A percentile compares a stretch with the other conserved stretches of the same genome.
Conservation (phyloP, 1,284 basidiomycete species). For the Pseudozyma tsukubaensis region DNA sequence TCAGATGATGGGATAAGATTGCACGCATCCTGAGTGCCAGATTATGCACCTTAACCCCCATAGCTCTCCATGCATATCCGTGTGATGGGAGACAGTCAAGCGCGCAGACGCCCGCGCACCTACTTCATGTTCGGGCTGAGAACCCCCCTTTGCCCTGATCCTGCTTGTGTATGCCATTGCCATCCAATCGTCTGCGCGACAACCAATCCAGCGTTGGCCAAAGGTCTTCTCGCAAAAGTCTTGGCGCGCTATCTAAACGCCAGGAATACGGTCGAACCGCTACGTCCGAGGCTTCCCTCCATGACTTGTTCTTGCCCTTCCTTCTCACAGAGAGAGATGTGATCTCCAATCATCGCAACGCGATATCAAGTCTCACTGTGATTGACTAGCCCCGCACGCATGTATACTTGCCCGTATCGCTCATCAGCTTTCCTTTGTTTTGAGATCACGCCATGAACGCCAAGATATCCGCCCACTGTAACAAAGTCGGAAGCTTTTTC, state of each 20-base stretch:
- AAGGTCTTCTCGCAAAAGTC: constrained; percentile 13
- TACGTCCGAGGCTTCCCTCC: constrained; percentile 8
- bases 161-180: neutral
- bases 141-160: neutral
- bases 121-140: too few relatives aligned
- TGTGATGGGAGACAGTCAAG: too few relatives aligned
- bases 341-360: constrained; percentile 13
- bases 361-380: constrained; percentile 1
- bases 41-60: too few relatives aligned
- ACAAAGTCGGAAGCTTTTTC: too few relatives aligned
- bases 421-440: constrained; percentile 4
- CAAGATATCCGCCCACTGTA: constrained; percentile 1
- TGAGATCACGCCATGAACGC: constrained; percentile 9
- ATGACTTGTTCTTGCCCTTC: neutral
- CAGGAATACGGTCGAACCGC: constrained; percentile 1
- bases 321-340: neutral
- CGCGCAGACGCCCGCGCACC: too few relatives aligned
- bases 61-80: too few relatives aligned
- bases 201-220: too few relatives aligned
- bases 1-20: too few relatives aligned
- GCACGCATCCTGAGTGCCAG: too few relatives aligned
- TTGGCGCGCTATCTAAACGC: constrained; percentile 11
- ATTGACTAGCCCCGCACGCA: constrained; percentile 23
- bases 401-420: neutral
- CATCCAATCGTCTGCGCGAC: too few relatives aligned